phyloP scores from a whole-genome alignment of 139 green algal species.

The Medakamo hakoo region DNA sequence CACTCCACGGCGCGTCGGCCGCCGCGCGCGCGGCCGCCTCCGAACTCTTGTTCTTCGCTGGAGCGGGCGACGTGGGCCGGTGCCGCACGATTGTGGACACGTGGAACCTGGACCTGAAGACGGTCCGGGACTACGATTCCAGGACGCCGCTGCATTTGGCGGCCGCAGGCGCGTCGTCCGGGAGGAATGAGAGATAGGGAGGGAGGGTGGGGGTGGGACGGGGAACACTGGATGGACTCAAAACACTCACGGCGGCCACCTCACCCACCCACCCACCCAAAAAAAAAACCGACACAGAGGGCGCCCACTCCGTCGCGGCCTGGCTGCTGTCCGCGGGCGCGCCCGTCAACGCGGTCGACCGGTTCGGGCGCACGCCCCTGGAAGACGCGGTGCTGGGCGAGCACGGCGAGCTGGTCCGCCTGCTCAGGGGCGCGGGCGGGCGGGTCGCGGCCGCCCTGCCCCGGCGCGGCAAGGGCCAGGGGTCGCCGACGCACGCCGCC shows the following conservation, averaged over 20 bases:
- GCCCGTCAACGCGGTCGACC: conserved; percentile 8
- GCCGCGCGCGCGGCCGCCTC: background rate
- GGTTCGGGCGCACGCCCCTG: conserved; percentile 10
- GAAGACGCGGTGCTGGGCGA: background rate
- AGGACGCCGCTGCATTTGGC: conserved; percentile 13
- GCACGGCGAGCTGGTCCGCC: background rate
- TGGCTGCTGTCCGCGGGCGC: conserved; percentile 9
- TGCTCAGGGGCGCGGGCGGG: too few relatives aligned
- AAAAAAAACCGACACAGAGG: too few relatives aligned
- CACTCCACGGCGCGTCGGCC: background rate
- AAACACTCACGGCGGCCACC: too few relatives aligned
- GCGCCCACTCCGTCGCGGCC: background rate
- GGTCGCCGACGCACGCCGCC: too few relatives aligned
- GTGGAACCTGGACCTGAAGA: background rate
- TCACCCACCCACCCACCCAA: too few relatives aligned
- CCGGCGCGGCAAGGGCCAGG: too few relatives aligned
- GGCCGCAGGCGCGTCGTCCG: too few relatives aligned
- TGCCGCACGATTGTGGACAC: background rate
- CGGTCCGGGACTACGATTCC: conserved; percentile 11
- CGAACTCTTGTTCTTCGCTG: conserved; percentile 7
- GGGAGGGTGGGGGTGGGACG: too few relatives aligned
- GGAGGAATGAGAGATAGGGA: too few relatives aligned
- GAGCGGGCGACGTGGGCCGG: conserved; percentile 1
- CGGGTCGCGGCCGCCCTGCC: background rate
- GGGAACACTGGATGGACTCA: too few relatives aligned